Evolutionary conservation across 345 rosid species (phyloP).

Genomic region (Eucalyptus sp.): DNA sequence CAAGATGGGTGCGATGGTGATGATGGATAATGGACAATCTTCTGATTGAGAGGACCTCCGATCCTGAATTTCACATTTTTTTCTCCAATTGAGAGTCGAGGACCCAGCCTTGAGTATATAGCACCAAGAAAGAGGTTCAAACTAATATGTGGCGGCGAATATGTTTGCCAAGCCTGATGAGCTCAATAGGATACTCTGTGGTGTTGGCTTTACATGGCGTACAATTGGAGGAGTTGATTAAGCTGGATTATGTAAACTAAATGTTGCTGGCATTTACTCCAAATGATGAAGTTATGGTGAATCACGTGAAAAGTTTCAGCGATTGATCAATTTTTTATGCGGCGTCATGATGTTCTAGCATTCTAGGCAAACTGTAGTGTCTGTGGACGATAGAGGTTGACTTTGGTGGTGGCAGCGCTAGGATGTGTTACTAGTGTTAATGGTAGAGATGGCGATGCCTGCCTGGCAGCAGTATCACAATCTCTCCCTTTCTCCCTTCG

Average conservation of each 20-base stretch:
- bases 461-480: not conserved
- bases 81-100: not conserved
- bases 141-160: not conserved
- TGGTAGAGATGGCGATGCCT: not conserved
- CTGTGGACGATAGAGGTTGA: not conserved
- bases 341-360: not conserved
- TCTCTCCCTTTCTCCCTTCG: not conserved
- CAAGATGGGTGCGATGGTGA: not conserved
- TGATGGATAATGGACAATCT: not conserved
- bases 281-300: not conserved
- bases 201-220: not conserved
- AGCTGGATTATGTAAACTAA: not conserved
- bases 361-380: not conserved
- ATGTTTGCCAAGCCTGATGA: not conserved
- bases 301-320: not conserved
- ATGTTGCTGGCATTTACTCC: not conserved
- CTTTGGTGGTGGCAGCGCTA: not conserved
- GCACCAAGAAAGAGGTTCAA: not conserved
- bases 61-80: not conserved
- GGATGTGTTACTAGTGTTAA: not conserved
- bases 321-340: not conserved
- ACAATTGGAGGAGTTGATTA: not conserved
- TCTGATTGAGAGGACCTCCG: not conserved
- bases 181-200: not conserved
- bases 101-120: not conserved